Conservation (phyloP, 2,329 filamentous ascomycete species). For the Huntiella bhutanensis region DNA sequence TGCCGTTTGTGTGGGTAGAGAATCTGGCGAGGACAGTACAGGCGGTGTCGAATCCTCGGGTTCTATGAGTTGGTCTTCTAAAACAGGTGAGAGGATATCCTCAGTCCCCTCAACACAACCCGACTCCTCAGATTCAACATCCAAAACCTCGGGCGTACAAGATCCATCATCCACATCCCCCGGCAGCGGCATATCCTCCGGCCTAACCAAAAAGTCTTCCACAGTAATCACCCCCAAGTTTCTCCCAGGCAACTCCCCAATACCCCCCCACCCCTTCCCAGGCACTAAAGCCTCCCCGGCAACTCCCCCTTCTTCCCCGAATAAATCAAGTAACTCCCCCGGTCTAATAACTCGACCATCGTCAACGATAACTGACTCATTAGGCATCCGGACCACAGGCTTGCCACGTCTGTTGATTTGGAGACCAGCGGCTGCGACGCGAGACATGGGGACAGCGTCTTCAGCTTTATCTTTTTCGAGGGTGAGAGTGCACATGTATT, state of each 20-base stretch:
- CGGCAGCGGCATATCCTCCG: background rate
- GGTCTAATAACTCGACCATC: background rate
- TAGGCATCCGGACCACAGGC: background rate
- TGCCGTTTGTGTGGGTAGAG: background rate
- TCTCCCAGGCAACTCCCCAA: background rate
- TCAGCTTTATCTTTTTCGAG: constrained; percentile 15
- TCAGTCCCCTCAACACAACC: background rate
- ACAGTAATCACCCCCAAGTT: background rate
- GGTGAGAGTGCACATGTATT: constrained; percentile 52
- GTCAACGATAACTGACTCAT: background rate
- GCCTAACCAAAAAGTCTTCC: background rate
- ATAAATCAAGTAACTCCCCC: background rate
- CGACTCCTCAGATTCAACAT: too few species aligned
- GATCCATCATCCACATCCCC: background rate
- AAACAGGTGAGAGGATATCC: background rate
- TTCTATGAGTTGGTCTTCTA: background rate
- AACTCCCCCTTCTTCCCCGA: background rate
- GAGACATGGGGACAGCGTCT: constrained; percentile 5
- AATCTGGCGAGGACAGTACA: background rate
- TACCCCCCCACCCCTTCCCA: background rate
- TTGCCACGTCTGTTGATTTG: background rate
- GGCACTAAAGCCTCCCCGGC: background rate
- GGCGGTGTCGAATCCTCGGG: background rate
- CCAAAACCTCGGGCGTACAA: background rate
- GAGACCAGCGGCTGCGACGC: background rate